A percentile compares a stretch with the other conserved stretches of the same genome.
Conservation (phyloP, 441 rosid species). For the Theobroma grandiflorum region DNA sequence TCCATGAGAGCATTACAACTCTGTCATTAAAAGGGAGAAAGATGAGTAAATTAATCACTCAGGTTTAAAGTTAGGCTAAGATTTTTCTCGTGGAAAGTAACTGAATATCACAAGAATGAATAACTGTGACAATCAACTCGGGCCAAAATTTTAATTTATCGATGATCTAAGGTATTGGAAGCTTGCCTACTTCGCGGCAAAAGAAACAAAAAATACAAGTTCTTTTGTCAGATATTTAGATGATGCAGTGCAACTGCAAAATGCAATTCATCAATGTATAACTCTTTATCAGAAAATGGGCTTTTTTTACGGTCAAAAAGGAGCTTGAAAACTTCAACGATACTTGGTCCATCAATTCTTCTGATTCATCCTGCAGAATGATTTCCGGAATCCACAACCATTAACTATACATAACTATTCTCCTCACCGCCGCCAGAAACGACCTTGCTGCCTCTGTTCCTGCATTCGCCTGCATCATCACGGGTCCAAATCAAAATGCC, state of each 20-base stretch:
- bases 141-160: conserved; percentile 11
- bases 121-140: not conserved
- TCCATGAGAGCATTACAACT: no score
- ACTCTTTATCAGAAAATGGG: conserved; percentile 17
- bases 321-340: not conserved
- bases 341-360: not conserved
- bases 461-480: conserved; percentile 72
- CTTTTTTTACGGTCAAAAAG: not conserved
- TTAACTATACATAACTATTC: conserved; percentile 16
- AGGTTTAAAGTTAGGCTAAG: not conserved
- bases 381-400: not conserved
- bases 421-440: conserved; percentile 61
- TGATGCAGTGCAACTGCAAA: not conserved
- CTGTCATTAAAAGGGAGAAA: not conserved
- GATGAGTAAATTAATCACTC: not conserved
- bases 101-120: not conserved
- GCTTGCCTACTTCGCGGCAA: conserved; percentile 2
- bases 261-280: conserved; percentile 7
- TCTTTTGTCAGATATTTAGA: not conserved
- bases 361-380: conserved; percentile 3
- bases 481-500: conserved; percentile 18
- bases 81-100: not conserved
- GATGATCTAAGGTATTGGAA: not conserved
- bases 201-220: not conserved
- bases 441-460: conserved; percentile 75